Evolutionary conservation across 805 yeast genomes (phyloP).

Genomic region (Yarrowia phangngaensis): DNA sequence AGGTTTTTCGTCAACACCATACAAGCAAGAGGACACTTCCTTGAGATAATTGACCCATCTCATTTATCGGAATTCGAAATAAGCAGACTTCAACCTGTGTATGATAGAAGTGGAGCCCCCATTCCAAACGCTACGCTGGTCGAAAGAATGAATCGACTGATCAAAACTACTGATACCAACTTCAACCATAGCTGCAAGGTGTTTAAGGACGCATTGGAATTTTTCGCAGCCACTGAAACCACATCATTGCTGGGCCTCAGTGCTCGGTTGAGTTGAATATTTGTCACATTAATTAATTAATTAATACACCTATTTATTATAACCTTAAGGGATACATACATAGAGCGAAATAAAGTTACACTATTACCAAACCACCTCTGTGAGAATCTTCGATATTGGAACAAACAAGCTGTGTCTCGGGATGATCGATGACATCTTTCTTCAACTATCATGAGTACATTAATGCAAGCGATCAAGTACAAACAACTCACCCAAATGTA

Average conservation of each 20-base stretch:
- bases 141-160: conserved; percentile 34
- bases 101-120: conserved; percentile 31
- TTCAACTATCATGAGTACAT: conserved; percentile 24
- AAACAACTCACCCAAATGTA: conserved; percentile 12
- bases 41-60: conserved; percentile 36
- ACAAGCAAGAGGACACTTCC: conserved; percentile 29
- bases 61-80: conserved; percentile 29
- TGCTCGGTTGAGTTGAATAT: conserved; percentile 41
- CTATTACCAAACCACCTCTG: no score
- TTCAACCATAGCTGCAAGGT: conserved; percentile 45
- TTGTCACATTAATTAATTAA: no score
- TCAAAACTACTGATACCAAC: conserved; percentile 37
- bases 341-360: no score
- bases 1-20: conserved; percentile 36
- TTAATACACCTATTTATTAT: conserved; percentile 12
- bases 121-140: conserved; percentile 33
- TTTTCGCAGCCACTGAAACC: conserved; percentile 46
- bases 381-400: no score
- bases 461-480: conserved; percentile 5
- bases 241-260: conserved; percentile 44
- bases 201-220: conserved; percentile 44
- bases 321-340: no score
- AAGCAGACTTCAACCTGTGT: conserved; percentile 27
- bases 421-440: conserved; percentile 26
- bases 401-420: no score